Evolutionary conservation across 441 rosid species (phyloP), one percentile per base, ranked within the genome.

Genomic region (Dalechampia spathulata): DNA sequence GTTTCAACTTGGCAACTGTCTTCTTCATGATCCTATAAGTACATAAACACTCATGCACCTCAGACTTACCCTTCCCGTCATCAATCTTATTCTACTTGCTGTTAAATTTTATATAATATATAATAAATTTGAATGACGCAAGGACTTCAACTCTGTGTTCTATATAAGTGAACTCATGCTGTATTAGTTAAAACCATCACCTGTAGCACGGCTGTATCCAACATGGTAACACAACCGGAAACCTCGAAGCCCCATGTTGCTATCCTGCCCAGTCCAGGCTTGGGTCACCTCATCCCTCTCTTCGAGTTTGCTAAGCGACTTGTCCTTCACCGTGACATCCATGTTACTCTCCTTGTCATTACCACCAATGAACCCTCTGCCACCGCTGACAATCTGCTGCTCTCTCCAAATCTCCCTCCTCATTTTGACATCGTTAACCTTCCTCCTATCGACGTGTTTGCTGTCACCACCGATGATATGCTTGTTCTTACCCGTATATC

Each of bases 221-320:
- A n/a, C n/a, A n/a, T n/a, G n/a, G n/a, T n/a, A n/a, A n/a, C n/a
- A n/a, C n/a, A n/a, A n/a, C n/a, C 50, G 60, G 57, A 68, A 49
- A 42, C 13, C 32, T 12, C 57, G 20, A 69, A 67, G 25, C 67
- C 72, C 45, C 86, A 72, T 25, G 63, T 57, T 7, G 64, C 64
- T 19, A 38, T 76, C n/a, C 62, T 83, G 10, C 62, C 79, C 4
- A 78, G 79, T 57, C 84, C 76, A 23, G 82, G 83, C 44, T 26
- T 76, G 59, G 80, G 83, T 12, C 86, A 80, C 61, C 41, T 75
- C 25, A 72, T 61, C 65, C 86, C 86, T 1, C 65, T 74, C 38
- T 52, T 78, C 1, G 84, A 83, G 63, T 65, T 80, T 0, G 72
- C 75, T 21, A 69, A 67, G 37, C 64, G 69, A 63, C 58, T 79